A percentile compares a stretch with the other conserved stretches of the same genome.
Evolutionary conservation across 805 yeast species (phyloP).

Genomic region (Ogataea chonburiensis): DNA sequence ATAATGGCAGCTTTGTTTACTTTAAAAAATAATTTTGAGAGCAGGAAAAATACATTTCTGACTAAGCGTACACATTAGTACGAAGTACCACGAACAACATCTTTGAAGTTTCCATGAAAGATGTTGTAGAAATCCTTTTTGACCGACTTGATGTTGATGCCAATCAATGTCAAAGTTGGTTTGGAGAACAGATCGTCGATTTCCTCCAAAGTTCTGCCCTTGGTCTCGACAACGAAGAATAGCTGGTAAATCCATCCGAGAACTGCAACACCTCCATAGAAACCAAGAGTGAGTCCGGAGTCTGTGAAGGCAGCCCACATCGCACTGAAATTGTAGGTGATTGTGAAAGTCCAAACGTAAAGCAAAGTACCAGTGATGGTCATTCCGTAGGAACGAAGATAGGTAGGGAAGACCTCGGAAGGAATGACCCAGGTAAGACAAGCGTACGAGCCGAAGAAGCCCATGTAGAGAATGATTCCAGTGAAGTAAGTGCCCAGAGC

Average conservation of each 20-base stretch:
- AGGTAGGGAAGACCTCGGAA: constrained; percentile 59
- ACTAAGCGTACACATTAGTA: too few species aligned
- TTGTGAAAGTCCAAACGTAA: constrained; percentile 61
- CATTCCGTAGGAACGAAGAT: constrained; percentile 64
- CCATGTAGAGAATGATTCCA: constrained; percentile 63
- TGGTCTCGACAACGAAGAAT: constrained; percentile 69
- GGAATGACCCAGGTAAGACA: constrained; percentile 70
- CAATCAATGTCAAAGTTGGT: constrained; percentile 42
- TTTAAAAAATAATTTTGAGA: too few species aligned
- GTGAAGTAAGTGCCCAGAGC: constrained; percentile 61
- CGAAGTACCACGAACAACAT: constrained; percentile 13
- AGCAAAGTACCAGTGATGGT: constrained; percentile 54
- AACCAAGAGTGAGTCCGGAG: constrained; percentile 63
- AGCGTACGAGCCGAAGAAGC: constrained; percentile 65
- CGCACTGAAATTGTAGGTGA: constrained; percentile 58
- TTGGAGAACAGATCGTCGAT: constrained; percentile 60
- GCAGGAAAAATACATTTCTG: too few species aligned
- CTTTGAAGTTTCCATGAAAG: constrained; percentile 21
- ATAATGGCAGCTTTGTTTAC: constrained; percentile 3
- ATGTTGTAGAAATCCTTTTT: constrained; percentile 21
- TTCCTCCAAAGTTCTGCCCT: constrained; percentile 69
- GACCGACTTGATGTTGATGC: constrained; percentile 32
- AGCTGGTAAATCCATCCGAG: constrained; percentile 53
- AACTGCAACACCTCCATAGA: constrained; percentile 66
- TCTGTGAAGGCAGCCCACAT: constrained; percentile 59